These are phyloP conservation scores for Fusarium piperis DNA, from an alignment of 2,329 filamentous ascomycete genomes.

Conservation along the genomic window DNA sequence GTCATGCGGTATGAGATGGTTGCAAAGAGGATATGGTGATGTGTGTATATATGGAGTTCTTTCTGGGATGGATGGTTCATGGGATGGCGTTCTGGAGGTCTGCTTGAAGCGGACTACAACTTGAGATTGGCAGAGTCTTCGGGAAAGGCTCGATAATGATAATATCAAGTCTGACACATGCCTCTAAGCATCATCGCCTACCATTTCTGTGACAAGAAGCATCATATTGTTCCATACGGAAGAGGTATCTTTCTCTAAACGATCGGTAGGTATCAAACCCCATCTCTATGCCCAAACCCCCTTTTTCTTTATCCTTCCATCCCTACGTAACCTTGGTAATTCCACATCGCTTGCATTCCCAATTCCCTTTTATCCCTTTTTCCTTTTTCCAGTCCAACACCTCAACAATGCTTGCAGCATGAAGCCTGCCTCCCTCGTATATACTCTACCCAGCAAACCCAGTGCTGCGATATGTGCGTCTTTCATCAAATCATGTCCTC, in stretches of 20 bases:
- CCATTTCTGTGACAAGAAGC: too few species aligned
- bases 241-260: slow-evolving; percentile 38
- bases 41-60: not conserved
- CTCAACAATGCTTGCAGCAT: slow-evolving; percentile 9
- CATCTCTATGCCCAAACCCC: slow-evolving; percentile 12
- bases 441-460: slow-evolving; percentile 36
- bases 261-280: slow-evolving; percentile 37
- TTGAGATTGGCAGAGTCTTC: not conserved
- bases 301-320: not conserved
- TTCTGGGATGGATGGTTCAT: slow-evolving; percentile 3
- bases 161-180: not conserved
- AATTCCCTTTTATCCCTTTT: slow-evolving; percentile 3
- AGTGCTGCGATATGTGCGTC: slow-evolving; percentile 21
- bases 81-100: not conserved
- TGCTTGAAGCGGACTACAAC: not conserved
- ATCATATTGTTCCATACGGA: slow-evolving; percentile 14
- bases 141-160: not conserved
- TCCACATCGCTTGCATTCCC: slow-evolving; percentile 12
- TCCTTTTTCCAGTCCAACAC: slow-evolving; percentile 19
- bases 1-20: slow-evolving; percentile 92
- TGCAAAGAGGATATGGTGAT: slow-evolving; percentile 93
- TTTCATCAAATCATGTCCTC: slow-evolving; percentile 42
- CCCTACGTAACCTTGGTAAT: not conserved
- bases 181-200: not conserved
- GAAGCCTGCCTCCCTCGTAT: slow-evolving; percentile 23